Conservation (phyloP, 2,329 filamentous ascomycete genomes). For the Xylaria sp. region DNA sequence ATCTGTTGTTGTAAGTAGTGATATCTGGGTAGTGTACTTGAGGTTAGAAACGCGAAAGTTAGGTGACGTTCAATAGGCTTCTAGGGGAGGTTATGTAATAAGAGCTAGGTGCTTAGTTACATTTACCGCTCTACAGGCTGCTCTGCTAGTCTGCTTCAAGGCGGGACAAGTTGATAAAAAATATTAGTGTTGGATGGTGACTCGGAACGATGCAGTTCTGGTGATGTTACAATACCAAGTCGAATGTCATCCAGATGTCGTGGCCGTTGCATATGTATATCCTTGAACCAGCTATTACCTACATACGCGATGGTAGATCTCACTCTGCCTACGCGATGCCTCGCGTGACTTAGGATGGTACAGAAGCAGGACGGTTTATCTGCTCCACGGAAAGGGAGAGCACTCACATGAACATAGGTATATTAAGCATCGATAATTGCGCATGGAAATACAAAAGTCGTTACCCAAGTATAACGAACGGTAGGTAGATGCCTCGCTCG, state of each 20-base stretch:
- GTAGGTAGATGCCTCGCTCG: not conserved
- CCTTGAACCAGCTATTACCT: conserved; percentile 7
- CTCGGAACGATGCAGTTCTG: conserved; percentile 14
- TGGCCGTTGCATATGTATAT: conserved; percentile 1
- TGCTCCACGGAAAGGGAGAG: conserved; percentile 2
- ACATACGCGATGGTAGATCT: conserved; percentile 6
- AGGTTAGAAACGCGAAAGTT: too few species aligned
- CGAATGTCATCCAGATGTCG: not conserved
- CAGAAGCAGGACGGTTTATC: conserved; percentile 1
- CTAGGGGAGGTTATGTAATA: too few species aligned
- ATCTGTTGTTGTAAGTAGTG: too few species aligned
- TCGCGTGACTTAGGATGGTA: conserved; percentile 1
- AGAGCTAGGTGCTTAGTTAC: not conserved
- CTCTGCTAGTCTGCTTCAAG: not conserved
- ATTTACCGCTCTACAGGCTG: not conserved
- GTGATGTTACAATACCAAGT: conserved; percentile 10
- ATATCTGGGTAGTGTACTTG: too few species aligned
- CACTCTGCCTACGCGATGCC: conserved; percentile 18
- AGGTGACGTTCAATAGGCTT: too few species aligned
- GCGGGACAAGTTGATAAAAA: not conserved
- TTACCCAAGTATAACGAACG: too few species aligned
- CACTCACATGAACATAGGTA: not conserved
- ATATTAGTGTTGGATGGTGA: not conserved
- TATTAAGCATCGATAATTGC: not conserved
- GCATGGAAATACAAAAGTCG: too few species aligned